These are phyloP conservation scores for Biscutella auriculata DNA, from an alignment of 441 rosid genomes.

Conservation along the genomic window DNA sequence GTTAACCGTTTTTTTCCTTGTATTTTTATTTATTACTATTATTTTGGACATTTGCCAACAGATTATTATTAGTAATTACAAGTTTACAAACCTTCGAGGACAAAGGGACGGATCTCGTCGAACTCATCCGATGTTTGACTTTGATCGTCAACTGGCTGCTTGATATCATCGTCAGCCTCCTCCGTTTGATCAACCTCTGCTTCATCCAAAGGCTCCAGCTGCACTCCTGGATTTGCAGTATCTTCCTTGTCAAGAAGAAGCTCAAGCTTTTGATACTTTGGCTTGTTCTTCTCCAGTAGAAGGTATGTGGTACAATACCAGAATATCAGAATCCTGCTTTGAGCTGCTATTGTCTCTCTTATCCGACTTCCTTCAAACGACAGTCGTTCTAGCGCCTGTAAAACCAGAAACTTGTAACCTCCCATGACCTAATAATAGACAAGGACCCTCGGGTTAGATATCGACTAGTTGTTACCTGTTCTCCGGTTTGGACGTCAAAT, in stretches of 20 bases:
- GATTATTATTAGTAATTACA: slow-evolving; percentile 15
- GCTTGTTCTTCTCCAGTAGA: slow-evolving; percentile 75
- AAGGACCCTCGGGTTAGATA: not conserved
- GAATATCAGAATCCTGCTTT: slow-evolving; percentile 63
- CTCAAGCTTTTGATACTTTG: slow-evolving; percentile 74
- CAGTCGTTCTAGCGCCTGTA: slow-evolving; percentile 82
- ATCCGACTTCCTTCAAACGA: slow-evolving; percentile 70
- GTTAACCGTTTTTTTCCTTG: no score
- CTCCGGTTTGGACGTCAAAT: slow-evolving; percentile 79
- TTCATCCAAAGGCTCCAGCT: slow-evolving; percentile 25
- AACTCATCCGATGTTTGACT: slow-evolving; percentile 12
- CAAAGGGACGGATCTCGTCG: slow-evolving; percentile 43
- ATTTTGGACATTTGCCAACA: no score
- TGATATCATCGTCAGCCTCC: slow-evolving; percentile 25
- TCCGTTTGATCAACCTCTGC: slow-evolving; percentile 15
- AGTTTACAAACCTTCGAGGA: slow-evolving; percentile 90
- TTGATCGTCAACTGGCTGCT: slow-evolving; percentile 43
- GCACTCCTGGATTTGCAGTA: slow-evolving; percentile 22
- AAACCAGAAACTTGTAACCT: not conserved
- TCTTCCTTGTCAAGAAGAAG: slow-evolving; percentile 20
- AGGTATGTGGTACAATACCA: slow-evolving; percentile 82
- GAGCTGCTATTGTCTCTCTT: slow-evolving; percentile 59
- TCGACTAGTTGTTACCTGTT: slow-evolving; percentile 46
- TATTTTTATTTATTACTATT: no score
- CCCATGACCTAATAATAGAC: not conserved